Base-by-base conservation (phyloP, 176 grass and related monocot species). In the Oryza rufipogon region DNA sequence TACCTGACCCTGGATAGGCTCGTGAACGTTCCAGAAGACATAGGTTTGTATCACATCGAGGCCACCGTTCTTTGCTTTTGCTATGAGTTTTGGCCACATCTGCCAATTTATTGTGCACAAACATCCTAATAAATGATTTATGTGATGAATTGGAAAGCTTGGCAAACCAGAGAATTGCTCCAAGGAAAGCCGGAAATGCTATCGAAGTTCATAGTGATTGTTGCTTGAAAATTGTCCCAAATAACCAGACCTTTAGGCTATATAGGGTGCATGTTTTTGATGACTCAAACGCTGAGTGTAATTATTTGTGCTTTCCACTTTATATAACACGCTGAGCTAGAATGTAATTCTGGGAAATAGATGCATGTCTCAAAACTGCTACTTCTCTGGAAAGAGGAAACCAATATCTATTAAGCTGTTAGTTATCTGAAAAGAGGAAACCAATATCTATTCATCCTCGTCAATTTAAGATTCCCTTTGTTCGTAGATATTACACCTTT, bases 1-100 rank as follows among this genome's bases (percentile, higher is more conserved):
- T 91, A 94, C 95, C 90, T 97, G 54, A 3, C 87, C 88, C 54
- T 83, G 86, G 38, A 66, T 33, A 51, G 90, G 95, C 76, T 97
- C 95, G 9, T 95, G 95, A 63, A 92, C 76, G 68, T 97, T 97
- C 95, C 95, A 97, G 44, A 97, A 97, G 30, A 95, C 91, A 13
- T 97, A 97, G 0, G 95, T 97, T 86, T 94, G 81, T 75, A 97
- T 90, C 68, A 89, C 85, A 70, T 97, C 85, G 70, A 97, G 74
- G 22, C 95, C 95, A 11, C 95, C 95, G 14, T 42, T 56, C 91
- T 88, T 93, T 11, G 92, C 92, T 64, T 84, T 90, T 22, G 86
- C 49, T 74, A 97, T 85, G 60, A 97, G 71, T 77, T 84, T 84
- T 22, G 92, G 91, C 95, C 95, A 97, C 95, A 95, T 97, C 95